A percentile compares a stretch with the other conserved stretches of the same genome.
Conservation (phyloP, 805 yeast genomes). For the Priceomyces carsonii region DNA sequence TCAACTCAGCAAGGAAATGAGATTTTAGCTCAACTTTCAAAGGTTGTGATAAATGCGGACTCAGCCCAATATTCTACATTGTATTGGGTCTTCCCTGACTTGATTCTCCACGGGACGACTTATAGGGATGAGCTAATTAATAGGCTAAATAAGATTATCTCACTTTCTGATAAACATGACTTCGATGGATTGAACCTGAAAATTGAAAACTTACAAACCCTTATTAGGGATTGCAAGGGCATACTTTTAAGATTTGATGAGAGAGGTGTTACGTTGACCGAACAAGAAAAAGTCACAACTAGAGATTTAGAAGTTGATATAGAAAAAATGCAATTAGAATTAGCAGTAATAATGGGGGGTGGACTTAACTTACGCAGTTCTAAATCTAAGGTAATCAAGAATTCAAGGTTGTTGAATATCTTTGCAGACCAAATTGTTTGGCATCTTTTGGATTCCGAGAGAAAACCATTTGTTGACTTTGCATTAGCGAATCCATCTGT, state of each 20-base stretch:
- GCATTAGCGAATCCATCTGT: constrained; percentile 63
- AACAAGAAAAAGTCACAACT: constrained; percentile 20
- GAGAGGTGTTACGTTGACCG: constrained; percentile 23
- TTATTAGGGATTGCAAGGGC: constrained; percentile 28
- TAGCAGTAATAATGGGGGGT: constrained; percentile 30
- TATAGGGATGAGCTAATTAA: constrained; percentile 35
- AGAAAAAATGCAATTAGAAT: constrained; percentile 33
- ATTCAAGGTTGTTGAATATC: constrained; percentile 25
- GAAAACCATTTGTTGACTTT: constrained; percentile 69
- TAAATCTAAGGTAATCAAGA: constrained; percentile 16
- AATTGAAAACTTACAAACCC: constrained; percentile 29
- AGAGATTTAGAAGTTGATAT: constrained; percentile 30
- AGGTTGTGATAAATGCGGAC: constrained; percentile 39
- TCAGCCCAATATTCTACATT: constrained; percentile 39
- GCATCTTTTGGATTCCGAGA: constrained; percentile 62
- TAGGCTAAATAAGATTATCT: constrained; percentile 36
- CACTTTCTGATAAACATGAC: constrained; percentile 37
- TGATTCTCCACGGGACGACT: constrained; percentile 29
- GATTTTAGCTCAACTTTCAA: constrained; percentile 33
- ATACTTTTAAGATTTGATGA: constrained; percentile 42
- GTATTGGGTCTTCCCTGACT: constrained; percentile 34
- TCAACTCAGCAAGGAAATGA: constrained; percentile 24
- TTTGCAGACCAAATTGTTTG: constrained; percentile 67
- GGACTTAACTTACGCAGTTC: constrained; percentile 25
- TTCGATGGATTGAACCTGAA: constrained; percentile 33